Percentiles rank a stretch among this genome's conserved stretches.
phyloP scores from a whole-genome alignment of 768 basidiomycete species.

The Lactifluus piperatus region DNA sequence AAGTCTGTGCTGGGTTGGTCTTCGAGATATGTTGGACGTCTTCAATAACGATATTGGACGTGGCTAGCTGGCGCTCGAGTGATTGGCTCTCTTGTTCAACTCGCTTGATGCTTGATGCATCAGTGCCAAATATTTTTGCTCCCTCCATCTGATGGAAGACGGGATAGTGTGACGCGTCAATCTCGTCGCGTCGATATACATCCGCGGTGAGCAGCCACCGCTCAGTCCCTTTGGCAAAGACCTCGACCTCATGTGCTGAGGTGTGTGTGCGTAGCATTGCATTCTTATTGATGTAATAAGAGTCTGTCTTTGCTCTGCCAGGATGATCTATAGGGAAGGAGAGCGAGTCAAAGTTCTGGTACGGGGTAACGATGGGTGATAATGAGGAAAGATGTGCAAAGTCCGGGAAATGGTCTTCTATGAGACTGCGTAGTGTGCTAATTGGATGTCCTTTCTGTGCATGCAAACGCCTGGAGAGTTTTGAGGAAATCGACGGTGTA shows the following conservation, averaged over 20 bases:
- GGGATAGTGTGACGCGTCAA: slow-evolving; percentile 93
- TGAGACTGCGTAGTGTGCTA: slow-evolving; percentile 70
- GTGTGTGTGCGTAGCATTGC: slow-evolving; percentile 97
- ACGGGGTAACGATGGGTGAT: slow-evolving; percentile 83
- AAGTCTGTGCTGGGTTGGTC: slow-evolving; percentile 72
- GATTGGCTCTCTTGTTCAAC: slow-evolving; percentile 64
- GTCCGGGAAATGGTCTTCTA: slow-evolving; percentile 76
- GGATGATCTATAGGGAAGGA: slow-evolving; percentile 93
- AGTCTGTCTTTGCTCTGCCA: slow-evolving; percentile 82
- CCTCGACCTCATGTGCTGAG: slow-evolving; percentile 95
- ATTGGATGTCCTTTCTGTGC: slow-evolving; percentile 74
- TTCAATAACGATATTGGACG: slow-evolving; percentile 76
- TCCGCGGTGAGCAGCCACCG: slow-evolving; percentile 92
- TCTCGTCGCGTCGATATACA: slow-evolving; percentile 97
- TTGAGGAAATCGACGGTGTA: slow-evolving; percentile 75
- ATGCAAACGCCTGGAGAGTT: slow-evolving; percentile 70
- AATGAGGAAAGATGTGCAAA: slow-evolving; percentile 68
- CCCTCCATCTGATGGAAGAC: slow-evolving; percentile 99
- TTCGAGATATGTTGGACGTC: slow-evolving; percentile 69
- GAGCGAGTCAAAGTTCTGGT: slow-evolving; percentile 93
- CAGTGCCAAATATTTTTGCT: slow-evolving; percentile 65
- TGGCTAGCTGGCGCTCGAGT: slow-evolving; percentile 49
- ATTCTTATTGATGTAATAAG: slow-evolving; percentile 88
- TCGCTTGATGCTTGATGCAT: slow-evolving; percentile 47
- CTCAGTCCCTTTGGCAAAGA: slow-evolving; percentile 65